These are phyloP conservation scores for Leptographium procerum DNA, from an alignment of 2,329 filamentous ascomycete species.

Conservation along the genomic window DNA sequence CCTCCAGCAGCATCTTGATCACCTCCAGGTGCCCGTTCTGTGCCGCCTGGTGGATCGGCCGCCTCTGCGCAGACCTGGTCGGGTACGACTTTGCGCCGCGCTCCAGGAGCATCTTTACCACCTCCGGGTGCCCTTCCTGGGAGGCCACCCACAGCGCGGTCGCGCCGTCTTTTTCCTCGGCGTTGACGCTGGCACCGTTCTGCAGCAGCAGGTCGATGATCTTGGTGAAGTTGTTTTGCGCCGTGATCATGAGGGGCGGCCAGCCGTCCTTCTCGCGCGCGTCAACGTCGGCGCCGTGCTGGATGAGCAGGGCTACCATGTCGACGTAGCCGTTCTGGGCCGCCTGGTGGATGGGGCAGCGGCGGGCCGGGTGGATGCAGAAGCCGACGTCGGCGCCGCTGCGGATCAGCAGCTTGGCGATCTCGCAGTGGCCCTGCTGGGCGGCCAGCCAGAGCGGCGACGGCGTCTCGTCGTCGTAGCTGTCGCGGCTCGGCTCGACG, in stretches of 20 bases:
- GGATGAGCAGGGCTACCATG: neutral
- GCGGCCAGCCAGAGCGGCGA: neutral
- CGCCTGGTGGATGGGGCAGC: neutral
- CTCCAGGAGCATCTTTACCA: neutral
- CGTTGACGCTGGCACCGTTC: neutral
- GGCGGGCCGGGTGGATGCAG: neutral
- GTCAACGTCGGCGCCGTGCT: neutral
- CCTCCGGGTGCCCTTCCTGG: neutral
- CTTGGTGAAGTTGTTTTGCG: neutral
- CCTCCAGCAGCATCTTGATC: neutral
- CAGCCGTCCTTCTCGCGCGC: neutral
- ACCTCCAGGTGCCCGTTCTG: neutral
- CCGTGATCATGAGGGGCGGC: neutral
- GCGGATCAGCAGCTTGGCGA: neutral
- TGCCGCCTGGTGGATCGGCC: neutral
- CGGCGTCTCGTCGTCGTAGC: neutral
- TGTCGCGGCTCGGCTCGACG: neutral
- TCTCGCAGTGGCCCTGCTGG: neutral
- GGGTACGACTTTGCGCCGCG: neutral
- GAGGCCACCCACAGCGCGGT: neutral
- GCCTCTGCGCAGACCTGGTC: neutral
- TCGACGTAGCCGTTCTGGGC: neutral
- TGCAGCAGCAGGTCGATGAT: neutral
- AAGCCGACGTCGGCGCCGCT: neutral
- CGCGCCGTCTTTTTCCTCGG: neutral